Percentiles rank a stretch among this genome's conserved stretches.
phyloP scores from a whole-genome alignment of 2,329 filamentous ascomycete genomes.

The Orbilia oligospora region DNA sequence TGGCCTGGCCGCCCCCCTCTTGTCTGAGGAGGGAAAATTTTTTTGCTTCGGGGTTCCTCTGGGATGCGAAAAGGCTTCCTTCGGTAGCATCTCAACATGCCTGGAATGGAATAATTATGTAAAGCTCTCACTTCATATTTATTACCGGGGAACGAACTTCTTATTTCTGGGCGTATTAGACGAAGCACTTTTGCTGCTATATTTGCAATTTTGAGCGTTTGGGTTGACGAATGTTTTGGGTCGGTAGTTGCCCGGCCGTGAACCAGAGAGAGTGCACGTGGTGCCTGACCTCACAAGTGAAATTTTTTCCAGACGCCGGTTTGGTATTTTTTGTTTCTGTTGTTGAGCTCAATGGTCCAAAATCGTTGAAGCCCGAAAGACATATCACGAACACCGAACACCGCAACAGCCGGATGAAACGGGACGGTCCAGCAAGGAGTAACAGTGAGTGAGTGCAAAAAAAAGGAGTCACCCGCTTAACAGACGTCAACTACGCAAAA shows the following conservation, averaged over 20 bases:
- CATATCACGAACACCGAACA: conserved; percentile 33
- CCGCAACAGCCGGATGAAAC: conserved; percentile 33
- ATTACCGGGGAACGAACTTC: conserved; percentile 57
- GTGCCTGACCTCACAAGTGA: conserved; percentile 26
- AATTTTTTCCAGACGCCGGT: neutral
- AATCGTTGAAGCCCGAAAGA: conserved; percentile 47
- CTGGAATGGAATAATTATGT: conserved; percentile 52
- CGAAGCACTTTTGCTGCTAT: conserved; percentile 32
- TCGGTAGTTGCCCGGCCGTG: conserved; percentile 45
- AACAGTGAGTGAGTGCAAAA: neutral
- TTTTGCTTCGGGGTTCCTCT: conserved; percentile 52
- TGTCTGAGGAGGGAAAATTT: conserved; percentile 38
- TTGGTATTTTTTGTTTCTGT: conserved; percentile 14
- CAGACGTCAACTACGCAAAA: conserved; percentile 31
- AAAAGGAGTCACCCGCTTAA: conserved; percentile 14
- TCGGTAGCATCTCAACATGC: conserved; percentile 48
- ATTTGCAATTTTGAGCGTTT: conserved; percentile 40
- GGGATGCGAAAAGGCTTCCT: conserved; percentile 38
- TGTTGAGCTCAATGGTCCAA: conserved; percentile 8
- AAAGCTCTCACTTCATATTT: conserved; percentile 23
- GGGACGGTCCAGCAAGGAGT: neutral
- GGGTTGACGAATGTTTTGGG: neutral
- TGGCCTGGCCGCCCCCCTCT: neutral
- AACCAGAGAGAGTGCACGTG: conserved; percentile 46
- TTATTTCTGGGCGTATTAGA: conserved; percentile 40